Evolutionary conservation across 768 basidiomycete species (phyloP), one percentile per base, ranked within the genome.

Genomic region (Epithele typhae): DNA sequence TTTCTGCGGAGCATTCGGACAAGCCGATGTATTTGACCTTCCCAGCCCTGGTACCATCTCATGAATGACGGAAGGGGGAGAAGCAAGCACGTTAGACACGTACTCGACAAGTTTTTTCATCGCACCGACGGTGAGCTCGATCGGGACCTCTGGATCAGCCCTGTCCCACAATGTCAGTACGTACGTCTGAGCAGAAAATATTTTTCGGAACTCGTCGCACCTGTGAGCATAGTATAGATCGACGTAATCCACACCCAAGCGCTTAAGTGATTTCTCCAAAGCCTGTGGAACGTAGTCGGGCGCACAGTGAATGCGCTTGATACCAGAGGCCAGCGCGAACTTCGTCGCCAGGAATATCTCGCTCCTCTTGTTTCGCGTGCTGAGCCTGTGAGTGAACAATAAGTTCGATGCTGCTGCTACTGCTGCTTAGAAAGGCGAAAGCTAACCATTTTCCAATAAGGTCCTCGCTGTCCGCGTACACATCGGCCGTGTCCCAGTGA

Each of bases 321-420:
- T n/a, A 17, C 35, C 11, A 9, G 38, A 12, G 4, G 19, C 19
- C 15, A 27, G 2, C 12, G 76, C 76, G 37, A 76, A 77, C 59
- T 85, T 84, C 17, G 81, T 82, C 2, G 81, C 79, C 17, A 85
- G 68, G 64, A 83, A 84, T 17, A 79, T 77, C 12, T 76, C 65
- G 17, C 65, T 52, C 22, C 77, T 65, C 43, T 75, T 76, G 7
- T 77, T 78, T 9, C 73, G 76, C 12, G 65, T 63, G 50, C 72
- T 69, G 59, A 81, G 76, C 77, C 77, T 74, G 48, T 2, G 22
- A 33, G 18, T 37, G 32, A 45, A 34, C 44, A 43, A 43, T 32
- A 3, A 33, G 17, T 3, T 14, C 35, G n/a, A 8, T 36, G 12
- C 6, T 9, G 30, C 9, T 32, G 35, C 15, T 36, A 36, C 6